Percentiles rank a stretch among this genome's conserved stretches.
Conservation (phyloP, 2,329 filamentous ascomycete species). For the Ceratocystis lukuohia region DNA sequence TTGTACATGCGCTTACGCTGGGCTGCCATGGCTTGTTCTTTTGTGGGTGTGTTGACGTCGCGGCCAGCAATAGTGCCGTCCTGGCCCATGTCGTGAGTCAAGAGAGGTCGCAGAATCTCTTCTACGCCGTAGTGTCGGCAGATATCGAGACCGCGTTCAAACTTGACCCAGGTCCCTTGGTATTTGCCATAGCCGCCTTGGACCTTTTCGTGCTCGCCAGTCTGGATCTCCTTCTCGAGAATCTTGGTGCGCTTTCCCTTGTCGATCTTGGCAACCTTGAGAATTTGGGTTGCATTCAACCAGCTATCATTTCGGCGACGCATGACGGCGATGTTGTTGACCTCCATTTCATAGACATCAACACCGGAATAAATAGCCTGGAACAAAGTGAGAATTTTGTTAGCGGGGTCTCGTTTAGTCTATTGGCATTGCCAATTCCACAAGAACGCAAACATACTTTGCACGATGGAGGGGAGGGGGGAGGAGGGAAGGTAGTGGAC, state of each 20-base stretch:
- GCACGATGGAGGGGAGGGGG: slow-evolving; percentile 16
- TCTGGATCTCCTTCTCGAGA: slow-evolving; percentile 92
- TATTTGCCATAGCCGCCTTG: slow-evolving; percentile 98
- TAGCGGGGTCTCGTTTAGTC: background rate
- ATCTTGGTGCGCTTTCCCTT: slow-evolving; percentile 98
- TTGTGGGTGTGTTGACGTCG: slow-evolving; percentile 84
- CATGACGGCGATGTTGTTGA: slow-evolving; percentile 89
- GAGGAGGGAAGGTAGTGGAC: background rate
- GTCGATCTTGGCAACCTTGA: slow-evolving; percentile 93
- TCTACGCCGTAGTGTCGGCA: slow-evolving; percentile 71
- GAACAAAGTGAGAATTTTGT: background rate
- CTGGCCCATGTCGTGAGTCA: slow-evolving; percentile 69
- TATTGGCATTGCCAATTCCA: too few relatives aligned
- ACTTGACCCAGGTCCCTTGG: slow-evolving; percentile 96
- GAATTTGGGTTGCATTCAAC: slow-evolving; percentile 95
- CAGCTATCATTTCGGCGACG: slow-evolving; percentile 86
- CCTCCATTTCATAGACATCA: slow-evolving; percentile 96
- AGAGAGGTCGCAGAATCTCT: slow-evolving; percentile 57
- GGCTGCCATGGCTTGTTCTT: slow-evolving; percentile 96
- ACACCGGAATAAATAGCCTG: slow-evolving; percentile 87
- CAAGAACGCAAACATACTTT: background rate
- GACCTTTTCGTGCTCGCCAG: slow-evolving; percentile 94
- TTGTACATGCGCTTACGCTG: slow-evolving; percentile 88
- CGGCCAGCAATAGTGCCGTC: slow-evolving; percentile 59
- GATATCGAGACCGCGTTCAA: slow-evolving; percentile 81